Percentiles rank a stretch among this genome's conserved stretches.
Evolutionary conservation across 345 rosid genomes (phyloP).

Genomic region (Cardamine chenopodiifolia): DNA sequence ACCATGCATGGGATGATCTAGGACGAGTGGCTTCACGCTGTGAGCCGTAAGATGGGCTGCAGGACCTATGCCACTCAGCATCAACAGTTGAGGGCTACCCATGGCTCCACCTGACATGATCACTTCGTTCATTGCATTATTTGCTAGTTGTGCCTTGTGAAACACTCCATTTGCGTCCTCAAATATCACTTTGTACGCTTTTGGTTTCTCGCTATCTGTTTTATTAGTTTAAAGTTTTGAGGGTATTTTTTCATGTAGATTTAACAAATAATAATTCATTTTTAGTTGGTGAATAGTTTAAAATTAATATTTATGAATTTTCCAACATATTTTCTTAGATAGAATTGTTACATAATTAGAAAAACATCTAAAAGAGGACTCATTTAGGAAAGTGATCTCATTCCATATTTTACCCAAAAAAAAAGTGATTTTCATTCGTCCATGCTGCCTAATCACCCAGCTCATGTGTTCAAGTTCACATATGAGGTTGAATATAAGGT

Average conservation of each 20-base stretch:
- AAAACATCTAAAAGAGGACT: no score
- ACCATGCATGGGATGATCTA: no score
- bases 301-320: neutral
- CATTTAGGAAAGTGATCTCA: neutral
- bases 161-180: conserved; percentile 12
- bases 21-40: conserved; percentile 44
- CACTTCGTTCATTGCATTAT: conserved; percentile 48
- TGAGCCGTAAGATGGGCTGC: conserved; percentile 40
- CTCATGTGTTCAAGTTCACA: no score
- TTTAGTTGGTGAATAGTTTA: no score
- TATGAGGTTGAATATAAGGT: no score
- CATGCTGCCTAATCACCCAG: neutral
- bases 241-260: neutral
- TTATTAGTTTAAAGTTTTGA: neutral
- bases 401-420: no score
- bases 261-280: neutral
- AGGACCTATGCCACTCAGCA: conserved; percentile 77
- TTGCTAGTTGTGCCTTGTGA: neutral
- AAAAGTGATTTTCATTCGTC: no score
- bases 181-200: conserved; percentile 1
- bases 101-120: conserved; percentile 69
- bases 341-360: neutral
- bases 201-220: neutral
- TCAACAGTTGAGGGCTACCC: conserved; percentile 70
- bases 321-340: neutral